Conservation (phyloP, 805 yeast species). For the Metschnikowia cubensis region DNA sequence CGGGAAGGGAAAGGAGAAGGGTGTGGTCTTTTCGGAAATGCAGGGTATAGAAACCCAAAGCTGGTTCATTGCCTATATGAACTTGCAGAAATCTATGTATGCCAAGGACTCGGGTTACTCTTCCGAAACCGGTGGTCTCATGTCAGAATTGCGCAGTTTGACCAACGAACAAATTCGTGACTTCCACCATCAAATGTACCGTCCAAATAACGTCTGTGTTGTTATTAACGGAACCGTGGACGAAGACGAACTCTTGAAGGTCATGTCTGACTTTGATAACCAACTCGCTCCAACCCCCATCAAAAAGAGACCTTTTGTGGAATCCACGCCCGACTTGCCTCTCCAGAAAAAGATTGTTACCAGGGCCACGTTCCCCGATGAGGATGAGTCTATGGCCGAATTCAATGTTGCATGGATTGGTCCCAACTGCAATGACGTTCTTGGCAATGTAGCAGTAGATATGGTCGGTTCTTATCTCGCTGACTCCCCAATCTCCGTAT, state of each 20-base stretch:
- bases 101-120: conserved; percentile 70
- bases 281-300: conserved; percentile 44
- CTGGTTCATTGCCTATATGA: conserved; percentile 60
- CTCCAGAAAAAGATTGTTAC: conserved; percentile 38
- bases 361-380: conserved; percentile 78
- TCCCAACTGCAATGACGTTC: conserved; percentile 51
- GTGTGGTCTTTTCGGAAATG: conserved; percentile 97
- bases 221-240: conserved; percentile 85
- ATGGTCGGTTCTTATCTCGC: conserved; percentile 71
- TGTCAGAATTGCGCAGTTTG: conserved; percentile 68
- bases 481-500: conserved; percentile 70
- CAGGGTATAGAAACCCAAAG: conserved; percentile 84
- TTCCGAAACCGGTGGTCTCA: conserved; percentile 91
- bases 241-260: conserved; percentile 60
- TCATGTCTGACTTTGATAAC: conserved; percentile 60
- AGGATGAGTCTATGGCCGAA: conserved; percentile 82
- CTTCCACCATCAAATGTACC: conserved; percentile 68
- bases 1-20: conserved; percentile 86
- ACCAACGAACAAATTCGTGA: conserved; percentile 69
- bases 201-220: conserved; percentile 80
- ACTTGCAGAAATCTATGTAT: conserved; percentile 55
- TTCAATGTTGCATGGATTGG: conserved; percentile 77
- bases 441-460: conserved; percentile 65
- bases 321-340: conserved; percentile 48
- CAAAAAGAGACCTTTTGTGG: conserved; percentile 72